Conservation (phyloP, 73 alveolate species). For the Stentor coeruleus region DNA sequence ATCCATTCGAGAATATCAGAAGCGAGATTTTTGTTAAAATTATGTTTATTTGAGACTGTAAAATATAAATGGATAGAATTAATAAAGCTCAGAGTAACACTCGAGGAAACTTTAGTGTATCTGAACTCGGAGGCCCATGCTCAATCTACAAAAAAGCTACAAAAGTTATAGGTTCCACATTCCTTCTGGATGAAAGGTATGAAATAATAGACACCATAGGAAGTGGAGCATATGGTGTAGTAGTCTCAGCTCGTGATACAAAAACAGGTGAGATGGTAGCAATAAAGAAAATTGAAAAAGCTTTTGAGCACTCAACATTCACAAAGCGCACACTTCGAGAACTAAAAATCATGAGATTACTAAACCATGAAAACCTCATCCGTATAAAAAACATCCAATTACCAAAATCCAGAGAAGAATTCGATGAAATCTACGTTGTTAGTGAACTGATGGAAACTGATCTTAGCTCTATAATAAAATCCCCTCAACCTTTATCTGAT, state of each 20-base stretch:
- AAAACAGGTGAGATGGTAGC: slow-evolving; percentile 48
- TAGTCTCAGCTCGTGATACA: slow-evolving; percentile 60
- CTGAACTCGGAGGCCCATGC: too few species aligned
- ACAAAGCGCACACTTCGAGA: slow-evolving; percentile 64
- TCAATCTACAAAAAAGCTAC: too few species aligned
- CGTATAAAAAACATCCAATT: slow-evolving; percentile 39
- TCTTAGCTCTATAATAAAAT: slow-evolving; percentile 53
- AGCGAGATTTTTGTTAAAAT: too few species aligned
- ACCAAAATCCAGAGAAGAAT: slow-evolving; percentile 40
- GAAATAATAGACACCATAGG: slow-evolving; percentile 68
- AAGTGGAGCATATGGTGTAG: slow-evolving; percentile 74
- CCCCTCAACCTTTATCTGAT: slow-evolving; percentile 61
- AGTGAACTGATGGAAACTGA: slow-evolving; percentile 80
- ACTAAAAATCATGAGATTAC: slow-evolving; percentile 53
- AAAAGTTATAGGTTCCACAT: slow-evolving; percentile 31
- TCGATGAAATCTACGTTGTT: slow-evolving; percentile 57
- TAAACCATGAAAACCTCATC: slow-evolving; percentile 52
- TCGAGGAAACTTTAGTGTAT: too few species aligned
- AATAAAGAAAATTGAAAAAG: slow-evolving; percentile 65
- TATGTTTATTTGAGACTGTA: too few species aligned
- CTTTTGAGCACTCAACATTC: slow-evolving; percentile 62
- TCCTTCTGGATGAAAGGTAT: slow-evolving; percentile 45
- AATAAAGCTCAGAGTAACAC: too few species aligned
- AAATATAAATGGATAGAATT: too few species aligned
- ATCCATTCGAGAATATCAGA: too few species aligned